These are phyloP conservation scores for Elsinoe batatas DNA, from an alignment of 2,329 filamentous ascomycete species.

Conservation along the genomic window DNA sequence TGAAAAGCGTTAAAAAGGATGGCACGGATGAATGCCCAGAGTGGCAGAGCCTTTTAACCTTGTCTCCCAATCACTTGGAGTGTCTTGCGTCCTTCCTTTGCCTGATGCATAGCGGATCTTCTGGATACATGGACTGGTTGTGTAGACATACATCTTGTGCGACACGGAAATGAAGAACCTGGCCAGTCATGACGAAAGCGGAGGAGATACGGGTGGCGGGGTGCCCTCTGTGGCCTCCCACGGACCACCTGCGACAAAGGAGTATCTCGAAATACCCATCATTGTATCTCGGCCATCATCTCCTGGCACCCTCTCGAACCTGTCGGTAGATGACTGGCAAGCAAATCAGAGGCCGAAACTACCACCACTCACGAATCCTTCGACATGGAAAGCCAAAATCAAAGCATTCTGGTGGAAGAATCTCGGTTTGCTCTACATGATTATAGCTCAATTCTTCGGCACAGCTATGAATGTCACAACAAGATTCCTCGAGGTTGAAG, in stretches of 20 bases:
- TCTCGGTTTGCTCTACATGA: constrained; percentile 62
- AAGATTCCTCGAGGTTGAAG: constrained; percentile 59
- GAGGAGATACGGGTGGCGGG: neutral
- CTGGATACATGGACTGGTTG: neutral
- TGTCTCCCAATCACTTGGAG: neutral
- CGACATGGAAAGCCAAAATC: constrained; percentile 23
- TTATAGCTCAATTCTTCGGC: constrained; percentile 69
- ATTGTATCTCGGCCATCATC: constrained; percentile 22
- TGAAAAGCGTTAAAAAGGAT: neutral
- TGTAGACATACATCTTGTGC: neutral
- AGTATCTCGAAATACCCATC: constrained; percentile 13
- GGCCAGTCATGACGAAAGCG: constrained; percentile 1
- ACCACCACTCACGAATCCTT: constrained; percentile 18
- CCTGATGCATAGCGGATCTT: neutral
- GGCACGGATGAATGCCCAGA: neutral
- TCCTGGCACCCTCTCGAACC: constrained; percentile 34
- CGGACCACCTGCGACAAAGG: neutral
- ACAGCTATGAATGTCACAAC: constrained; percentile 78
- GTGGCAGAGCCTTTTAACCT: neutral
- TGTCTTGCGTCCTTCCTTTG: neutral
- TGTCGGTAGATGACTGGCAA: constrained; percentile 24
- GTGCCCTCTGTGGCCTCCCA: neutral
- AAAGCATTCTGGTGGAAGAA: constrained; percentile 51
- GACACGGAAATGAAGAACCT: neutral
- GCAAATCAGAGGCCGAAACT: constrained; percentile 20